Conservation (phyloP, 1,139 yeast genomes). For the Pneumocystis canis region DNA sequence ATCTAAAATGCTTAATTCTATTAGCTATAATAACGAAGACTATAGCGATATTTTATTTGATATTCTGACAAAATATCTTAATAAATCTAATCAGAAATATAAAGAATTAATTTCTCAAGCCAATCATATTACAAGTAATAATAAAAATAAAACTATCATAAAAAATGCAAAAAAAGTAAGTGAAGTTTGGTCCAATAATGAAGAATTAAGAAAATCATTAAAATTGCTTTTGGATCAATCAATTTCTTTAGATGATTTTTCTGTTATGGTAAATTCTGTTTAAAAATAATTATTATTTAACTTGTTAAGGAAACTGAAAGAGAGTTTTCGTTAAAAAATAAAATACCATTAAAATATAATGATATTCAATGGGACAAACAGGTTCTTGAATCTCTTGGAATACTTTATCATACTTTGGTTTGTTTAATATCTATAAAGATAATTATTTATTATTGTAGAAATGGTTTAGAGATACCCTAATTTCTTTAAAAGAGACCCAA, state of each 20-base stretch:
- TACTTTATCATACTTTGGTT: not conserved
- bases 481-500: not conserved
- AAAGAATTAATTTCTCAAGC: not conserved
- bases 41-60: slow-evolving; percentile 7
- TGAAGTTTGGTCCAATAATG: not conserved
- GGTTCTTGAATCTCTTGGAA: not conserved
- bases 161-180: not conserved
- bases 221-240: not conserved
- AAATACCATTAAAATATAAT: not conserved
- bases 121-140: not conserved
- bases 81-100: slow-evolving; percentile 2
- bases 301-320: not conserved
- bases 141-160: not conserved
- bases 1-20: slow-evolving; percentile 2
- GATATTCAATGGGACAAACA: not conserved
- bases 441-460: not conserved
- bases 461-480: not conserved
- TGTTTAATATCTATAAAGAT: not conserved
- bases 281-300: not conserved
- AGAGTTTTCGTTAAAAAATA: not conserved
- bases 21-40: slow-evolving; percentile 4
- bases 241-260: not conserved
- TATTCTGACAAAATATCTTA: slow-evolving; percentile 3
- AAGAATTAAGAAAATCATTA: not conserved
- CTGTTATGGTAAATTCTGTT: not conserved